phyloP scores from a whole-genome alignment of 768 basidiomycete genomes.

The Mycena metata region DNA sequence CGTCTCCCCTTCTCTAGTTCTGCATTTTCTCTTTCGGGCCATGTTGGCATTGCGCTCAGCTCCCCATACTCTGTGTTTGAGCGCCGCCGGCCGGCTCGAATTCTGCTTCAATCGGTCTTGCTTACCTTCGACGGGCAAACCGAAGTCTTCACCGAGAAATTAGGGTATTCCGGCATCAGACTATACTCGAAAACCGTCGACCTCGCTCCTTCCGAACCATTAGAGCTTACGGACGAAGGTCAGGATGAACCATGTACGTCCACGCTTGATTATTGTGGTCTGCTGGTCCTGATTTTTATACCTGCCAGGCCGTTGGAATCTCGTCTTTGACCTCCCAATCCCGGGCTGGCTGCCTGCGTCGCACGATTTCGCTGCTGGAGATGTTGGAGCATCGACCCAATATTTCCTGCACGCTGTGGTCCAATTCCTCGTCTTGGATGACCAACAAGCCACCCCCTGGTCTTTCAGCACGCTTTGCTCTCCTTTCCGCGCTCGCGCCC shows the following conservation, averaged over 20 bases:
- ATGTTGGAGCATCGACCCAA: constrained; percentile 63
- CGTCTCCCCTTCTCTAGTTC: constrained; percentile 61
- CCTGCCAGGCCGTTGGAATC: constrained; percentile 69
- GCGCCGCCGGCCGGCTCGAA: constrained; percentile 61
- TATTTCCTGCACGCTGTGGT: constrained; percentile 80
- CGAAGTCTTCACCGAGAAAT: constrained; percentile 74
- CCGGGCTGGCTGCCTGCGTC: constrained; percentile 91
- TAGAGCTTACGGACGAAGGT: constrained; percentile 76
- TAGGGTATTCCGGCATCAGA: constrained; percentile 78
- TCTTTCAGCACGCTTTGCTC: constrained; percentile 68
- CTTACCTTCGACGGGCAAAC: constrained; percentile 90
- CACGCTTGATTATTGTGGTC: neutral
- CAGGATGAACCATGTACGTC: constrained; percentile 65
- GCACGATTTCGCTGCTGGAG: constrained; percentile 62
- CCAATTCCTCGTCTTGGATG: constrained; percentile 64
- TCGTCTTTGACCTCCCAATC: constrained; percentile 85
- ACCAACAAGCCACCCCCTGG: constrained; percentile 54
- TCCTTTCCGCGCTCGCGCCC: constrained; percentile 63
- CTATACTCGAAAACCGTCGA: constrained; percentile 74
- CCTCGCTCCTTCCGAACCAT: constrained; percentile 56
- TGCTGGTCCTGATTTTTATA: constrained; percentile 19
- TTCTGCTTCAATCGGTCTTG: constrained; percentile 76
- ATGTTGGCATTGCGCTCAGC: constrained; percentile 75
- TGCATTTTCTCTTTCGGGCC: constrained; percentile 89
- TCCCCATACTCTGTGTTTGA: constrained; percentile 71